Percentiles rank a stretch among this genome's conserved stretches.
These are phyloP conservation scores for Straminergon stramineum DNA, from an alignment of 225 moss, liverwort and hornwort species.

Conservation along the genomic window DNA sequence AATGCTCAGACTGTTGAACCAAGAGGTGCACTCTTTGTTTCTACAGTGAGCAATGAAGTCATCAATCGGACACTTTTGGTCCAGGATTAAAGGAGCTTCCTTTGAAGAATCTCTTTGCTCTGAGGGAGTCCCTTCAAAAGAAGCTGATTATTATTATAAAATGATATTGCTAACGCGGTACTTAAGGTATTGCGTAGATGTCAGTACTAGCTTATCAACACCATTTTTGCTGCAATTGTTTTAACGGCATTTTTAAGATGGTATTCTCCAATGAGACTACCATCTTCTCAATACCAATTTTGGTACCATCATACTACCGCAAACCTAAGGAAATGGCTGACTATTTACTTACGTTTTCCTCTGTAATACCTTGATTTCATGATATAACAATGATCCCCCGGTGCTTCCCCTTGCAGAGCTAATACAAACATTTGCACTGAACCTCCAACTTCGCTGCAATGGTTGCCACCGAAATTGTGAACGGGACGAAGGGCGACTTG, in stretches of 20 bases:
- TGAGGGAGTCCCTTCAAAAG: background rate
- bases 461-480: background rate
- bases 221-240: background rate
- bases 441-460: background rate
- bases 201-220: too few relatives aligned
- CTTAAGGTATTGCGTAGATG: background rate
- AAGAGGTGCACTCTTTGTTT: background rate
- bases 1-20: background rate
- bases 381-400: background rate
- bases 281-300: background rate
- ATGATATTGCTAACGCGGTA: background rate
- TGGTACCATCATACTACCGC: background rate
- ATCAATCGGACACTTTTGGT: too few relatives aligned
- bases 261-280: background rate
- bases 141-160: too few relatives aligned
- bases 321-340: background rate
- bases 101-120: too few relatives aligned
- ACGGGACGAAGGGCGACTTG: background rate
- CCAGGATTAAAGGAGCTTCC: background rate
- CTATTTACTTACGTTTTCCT: background rate
- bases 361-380: background rate
- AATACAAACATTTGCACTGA: background rate
- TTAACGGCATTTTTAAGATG: background rate
- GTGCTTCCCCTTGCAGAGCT: background rate
- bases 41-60: background rate